phyloP scores from a whole-genome alignment of 805 yeast species.

The Saccharomyces jurei region DNA sequence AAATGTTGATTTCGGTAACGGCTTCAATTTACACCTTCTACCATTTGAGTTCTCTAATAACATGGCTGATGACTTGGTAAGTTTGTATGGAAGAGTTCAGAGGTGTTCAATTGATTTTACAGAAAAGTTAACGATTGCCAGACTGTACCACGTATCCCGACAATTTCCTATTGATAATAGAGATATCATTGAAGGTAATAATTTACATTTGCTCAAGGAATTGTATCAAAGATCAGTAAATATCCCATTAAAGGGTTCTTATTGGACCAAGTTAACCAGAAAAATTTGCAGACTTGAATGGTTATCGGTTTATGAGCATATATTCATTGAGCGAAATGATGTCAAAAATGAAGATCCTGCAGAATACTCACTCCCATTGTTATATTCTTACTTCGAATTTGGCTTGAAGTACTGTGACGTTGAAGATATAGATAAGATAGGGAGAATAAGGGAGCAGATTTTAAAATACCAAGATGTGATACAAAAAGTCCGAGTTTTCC shows the following conservation, averaged over 20 bases:
- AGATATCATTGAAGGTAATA: constrained; percentile 1
- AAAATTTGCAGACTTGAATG: constrained; percentile 14
- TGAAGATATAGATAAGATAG: constrained; percentile 16
- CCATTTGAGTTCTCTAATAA: constrained; percentile 1
- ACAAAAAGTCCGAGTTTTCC: constrained; percentile 8
- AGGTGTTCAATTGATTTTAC: constrained; percentile 9
- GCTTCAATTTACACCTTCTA: constrained; percentile 6
- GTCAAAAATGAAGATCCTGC: constrained; percentile 4
- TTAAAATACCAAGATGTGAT: constrained; percentile 12
- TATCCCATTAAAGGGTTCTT: constrained; percentile 10
- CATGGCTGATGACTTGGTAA: constrained; percentile 1
- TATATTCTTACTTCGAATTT: constrained; percentile 12
- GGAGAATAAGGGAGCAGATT: constrained; percentile 11
- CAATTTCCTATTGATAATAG: background rate
- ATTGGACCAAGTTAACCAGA: constrained; percentile 6
- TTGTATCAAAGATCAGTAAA: constrained; percentile 8
- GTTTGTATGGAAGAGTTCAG: background rate
- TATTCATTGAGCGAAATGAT: constrained; percentile 6
- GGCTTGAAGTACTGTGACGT: constrained; percentile 17
- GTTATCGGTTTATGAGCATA: constrained; percentile 16
- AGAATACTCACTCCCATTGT: constrained; percentile 6
- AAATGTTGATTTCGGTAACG: constrained; percentile 2
- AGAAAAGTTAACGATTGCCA: constrained; percentile 5
- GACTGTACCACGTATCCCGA: background rate
- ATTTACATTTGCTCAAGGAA: constrained; percentile 4